phyloP scores from a whole-genome alignment of 2,329 filamentous ascomycete species.

The Trichoderma guizhouense region DNA sequence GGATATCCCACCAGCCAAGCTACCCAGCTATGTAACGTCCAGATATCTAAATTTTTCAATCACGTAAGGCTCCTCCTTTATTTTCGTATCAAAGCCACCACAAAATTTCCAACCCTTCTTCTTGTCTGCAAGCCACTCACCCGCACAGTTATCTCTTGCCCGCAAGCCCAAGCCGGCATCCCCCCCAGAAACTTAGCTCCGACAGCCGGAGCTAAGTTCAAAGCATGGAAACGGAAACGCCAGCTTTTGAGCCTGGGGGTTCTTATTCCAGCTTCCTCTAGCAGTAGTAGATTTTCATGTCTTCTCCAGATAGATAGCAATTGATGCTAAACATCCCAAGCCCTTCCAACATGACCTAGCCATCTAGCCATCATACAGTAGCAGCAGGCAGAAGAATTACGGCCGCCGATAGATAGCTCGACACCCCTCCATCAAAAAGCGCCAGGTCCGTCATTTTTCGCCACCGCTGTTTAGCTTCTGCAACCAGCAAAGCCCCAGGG shows the following conservation, averaged over 20 bases:
- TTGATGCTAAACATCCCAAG: neutral
- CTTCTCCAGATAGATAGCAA: neutral
- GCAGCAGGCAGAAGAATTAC: neutral
- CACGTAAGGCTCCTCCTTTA: neutral
- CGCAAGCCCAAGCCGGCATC: neutral
- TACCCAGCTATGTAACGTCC: neutral
- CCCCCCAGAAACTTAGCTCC: neutral
- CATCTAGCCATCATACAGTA: neutral
- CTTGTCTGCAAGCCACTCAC: neutral
- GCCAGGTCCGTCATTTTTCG: neutral
- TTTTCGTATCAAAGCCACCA: neutral
- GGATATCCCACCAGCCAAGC: neutral
- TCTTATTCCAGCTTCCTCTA: neutral
- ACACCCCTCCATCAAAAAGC: neutral
- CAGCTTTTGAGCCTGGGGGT: neutral
- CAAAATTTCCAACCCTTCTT: neutral
- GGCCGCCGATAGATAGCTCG: neutral
- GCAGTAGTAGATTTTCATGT: neutral
- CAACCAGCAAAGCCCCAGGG: neutral
- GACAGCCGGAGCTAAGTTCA: neutral
- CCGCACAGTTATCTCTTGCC: slow-evolving; percentile 11
- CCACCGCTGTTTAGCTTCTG: neutral
- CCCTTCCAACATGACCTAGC: neutral
- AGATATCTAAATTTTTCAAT: neutral
- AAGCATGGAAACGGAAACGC: neutral